These are phyloP conservation scores for Wickerhamomyces queroliae DNA, from an alignment of 805 yeast genomes.

Conservation along the genomic window DNA sequence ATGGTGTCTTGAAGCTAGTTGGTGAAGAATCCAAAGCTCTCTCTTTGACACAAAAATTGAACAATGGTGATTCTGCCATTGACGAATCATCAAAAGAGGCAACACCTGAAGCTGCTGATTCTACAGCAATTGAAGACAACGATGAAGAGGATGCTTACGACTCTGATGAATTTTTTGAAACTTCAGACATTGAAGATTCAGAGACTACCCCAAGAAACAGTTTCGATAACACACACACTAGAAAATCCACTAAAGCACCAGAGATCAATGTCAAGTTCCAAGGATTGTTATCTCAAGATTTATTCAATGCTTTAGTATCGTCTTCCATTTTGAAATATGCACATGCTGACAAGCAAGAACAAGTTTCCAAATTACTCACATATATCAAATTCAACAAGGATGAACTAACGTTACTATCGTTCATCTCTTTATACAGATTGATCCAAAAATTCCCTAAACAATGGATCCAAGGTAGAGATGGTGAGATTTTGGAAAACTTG, in stretches of 20 bases:
- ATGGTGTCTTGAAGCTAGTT: conserved; percentile 12
- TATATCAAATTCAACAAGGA: conserved; percentile 13
- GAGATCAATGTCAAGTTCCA: conserved; percentile 13
- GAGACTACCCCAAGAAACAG: background rate
- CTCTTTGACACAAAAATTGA: conserved; percentile 1
- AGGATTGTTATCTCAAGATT: conserved; percentile 17
- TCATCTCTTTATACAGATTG: conserved; percentile 21
- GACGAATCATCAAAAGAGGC: background rate
- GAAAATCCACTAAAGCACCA: background rate
- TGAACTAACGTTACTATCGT: conserved; percentile 20
- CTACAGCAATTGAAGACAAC: conserved; percentile 11
- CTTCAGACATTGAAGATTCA: conserved; percentile 3
- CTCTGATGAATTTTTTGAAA: conserved; percentile 16
- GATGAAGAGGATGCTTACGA: conserved; percentile 15
- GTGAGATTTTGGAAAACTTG: conserved; percentile 15
- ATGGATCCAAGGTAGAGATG: conserved; percentile 15
- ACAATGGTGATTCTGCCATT: background rate
- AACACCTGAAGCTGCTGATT: background rate
- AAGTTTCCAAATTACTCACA: conserved; percentile 13
- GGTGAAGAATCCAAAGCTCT: conserved; percentile 8
- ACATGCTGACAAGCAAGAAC: conserved; percentile 9
- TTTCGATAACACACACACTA: background rate
- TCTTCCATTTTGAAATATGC: conserved; percentile 19
- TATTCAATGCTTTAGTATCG: conserved; percentile 19
- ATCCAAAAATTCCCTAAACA: conserved; percentile 20